Evolutionary conservation across 805 yeast genomes (phyloP), one percentile per base, ranked within the genome.

Genomic region (Naumovozyma baii): DNA sequence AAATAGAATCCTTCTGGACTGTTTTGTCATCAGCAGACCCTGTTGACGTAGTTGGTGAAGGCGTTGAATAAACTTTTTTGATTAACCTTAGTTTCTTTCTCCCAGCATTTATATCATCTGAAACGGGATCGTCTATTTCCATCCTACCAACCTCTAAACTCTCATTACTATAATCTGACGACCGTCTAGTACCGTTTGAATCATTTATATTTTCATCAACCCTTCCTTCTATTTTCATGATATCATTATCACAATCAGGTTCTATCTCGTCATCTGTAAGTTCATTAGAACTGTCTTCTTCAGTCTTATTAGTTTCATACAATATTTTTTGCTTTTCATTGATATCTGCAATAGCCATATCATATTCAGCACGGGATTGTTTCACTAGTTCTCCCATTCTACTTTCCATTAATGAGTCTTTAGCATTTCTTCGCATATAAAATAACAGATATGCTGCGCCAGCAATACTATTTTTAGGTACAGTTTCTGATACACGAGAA

Each of bases 401-500:
- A 2, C 61, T 63, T 4, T 80, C 76, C 1, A 84, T 84, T 19
- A 76, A 51, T 3, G 39, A 35, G 12, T 42, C 44, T 9, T 30
- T 46, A 0, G 50, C 26, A 0, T 68, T 49, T 25, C 68, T 64
- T 43, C 78, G 78, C 45, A 88, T 70, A 61, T 92, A 90, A 53
- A 92, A 90, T 38, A 90, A 62, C 42, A 90, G 64, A 59, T 90
- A 90, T 0, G 97, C 97, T 3, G 94, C 85, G 1, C 84, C 80
- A 5, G 80, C 71, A 9, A 84, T 63, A 8, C 83, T 63, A 17
- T 76, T 72, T 20, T 68, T 68, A 0, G 94, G 83, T 37, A 73
- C 69, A 0, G 78, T 69, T 15, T 66, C 66, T 0, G 76, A 61
- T 1, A 87, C 96, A 25, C 81, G 63, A 2, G 94, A 78, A 57